These are phyloP conservation scores for Papiliotrema laurentii DNA, from an alignment of 1,284 basidiomycete species.

Conservation along the genomic window DNA sequence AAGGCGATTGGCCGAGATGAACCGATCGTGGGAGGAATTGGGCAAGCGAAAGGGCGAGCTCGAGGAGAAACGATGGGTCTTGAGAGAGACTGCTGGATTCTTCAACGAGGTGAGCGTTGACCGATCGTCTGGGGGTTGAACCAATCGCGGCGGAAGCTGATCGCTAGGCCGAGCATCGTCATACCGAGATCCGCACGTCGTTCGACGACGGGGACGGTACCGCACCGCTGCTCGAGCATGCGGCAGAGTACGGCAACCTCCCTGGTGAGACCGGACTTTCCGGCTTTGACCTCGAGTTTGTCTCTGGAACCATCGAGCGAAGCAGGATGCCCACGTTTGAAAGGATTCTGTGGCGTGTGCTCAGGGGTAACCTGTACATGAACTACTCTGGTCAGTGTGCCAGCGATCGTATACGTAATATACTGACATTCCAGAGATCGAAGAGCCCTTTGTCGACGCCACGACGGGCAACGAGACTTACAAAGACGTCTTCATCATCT, in stretches of 20 bases:
- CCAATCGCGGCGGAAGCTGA: slow-evolving; percentile 7
- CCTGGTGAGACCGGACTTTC: slow-evolving; percentile 55
- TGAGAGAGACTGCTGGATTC: slow-evolving; percentile 93
- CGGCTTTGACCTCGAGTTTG: slow-evolving; percentile 82
- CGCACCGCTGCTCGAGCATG: slow-evolving; percentile 85
- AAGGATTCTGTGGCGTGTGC: slow-evolving; percentile 94
- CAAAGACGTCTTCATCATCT: slow-evolving; percentile 99
- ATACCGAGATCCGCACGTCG: slow-evolving; percentile 76
- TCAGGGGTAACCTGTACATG: slow-evolving; percentile 98
- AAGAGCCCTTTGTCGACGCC: slow-evolving; percentile 86
- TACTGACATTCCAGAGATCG: slow-evolving; percentile 60
- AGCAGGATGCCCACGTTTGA: slow-evolving; percentile 89
- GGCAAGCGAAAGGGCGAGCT: slow-evolving; percentile 83
- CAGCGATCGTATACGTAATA: slow-evolving; percentile 1
- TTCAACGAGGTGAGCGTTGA: slow-evolving; percentile 67
- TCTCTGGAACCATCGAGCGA: slow-evolving; percentile 95
- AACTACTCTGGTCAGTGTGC: slow-evolving; percentile 65
- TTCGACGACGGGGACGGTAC: slow-evolving; percentile 77
- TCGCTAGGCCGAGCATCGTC: slow-evolving; percentile 71
- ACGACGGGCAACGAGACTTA: slow-evolving; percentile 72
- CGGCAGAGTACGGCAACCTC: slow-evolving; percentile 57
- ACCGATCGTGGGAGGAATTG: slow-evolving; percentile 83
- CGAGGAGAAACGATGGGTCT: slow-evolving; percentile 86
- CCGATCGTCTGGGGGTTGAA: not conserved
- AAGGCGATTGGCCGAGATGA: slow-evolving; percentile 82